Conservation (phyloP, 495 filamentous ascomycete genomes). For the Daldinia caldariorum region DNA sequence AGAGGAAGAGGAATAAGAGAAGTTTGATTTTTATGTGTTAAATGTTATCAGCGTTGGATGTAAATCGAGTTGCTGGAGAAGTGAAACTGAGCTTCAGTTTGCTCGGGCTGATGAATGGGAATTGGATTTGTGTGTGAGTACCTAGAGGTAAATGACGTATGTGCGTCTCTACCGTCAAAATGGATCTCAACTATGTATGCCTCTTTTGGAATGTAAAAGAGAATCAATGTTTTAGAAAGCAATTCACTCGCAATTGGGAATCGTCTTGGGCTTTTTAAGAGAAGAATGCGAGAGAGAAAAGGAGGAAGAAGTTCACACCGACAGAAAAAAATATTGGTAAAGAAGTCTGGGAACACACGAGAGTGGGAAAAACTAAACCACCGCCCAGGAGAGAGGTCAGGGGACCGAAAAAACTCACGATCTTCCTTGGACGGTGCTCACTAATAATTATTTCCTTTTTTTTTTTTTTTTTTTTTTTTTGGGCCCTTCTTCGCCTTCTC, state of each 20-base stretch:
- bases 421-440: slow-evolving; percentile 42
- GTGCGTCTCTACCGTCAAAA: slow-evolving; percentile 27
- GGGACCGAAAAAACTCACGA: slow-evolving; percentile 50
- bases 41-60: slow-evolving; percentile 10
- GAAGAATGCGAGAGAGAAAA: slow-evolving; percentile 20
- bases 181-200: slow-evolving; percentile 42
- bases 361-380: slow-evolving; percentile 43
- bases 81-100: slow-evolving; percentile 32
- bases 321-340: slow-evolving; percentile 24
- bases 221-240: slow-evolving; percentile 23
- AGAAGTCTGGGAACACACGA: slow-evolving; percentile 28
- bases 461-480: slow-evolving; percentile 11
- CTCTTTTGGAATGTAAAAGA: slow-evolving; percentile 23
- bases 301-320: slow-evolving; percentile 20
- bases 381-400: slow-evolving; percentile 37
- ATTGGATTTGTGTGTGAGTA: slow-evolving; percentile 27
- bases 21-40: slow-evolving; percentile 11
- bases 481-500: slow-evolving; percentile 16
- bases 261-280: slow-evolving; percentile 17
- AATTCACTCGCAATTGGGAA: slow-evolving; percentile 8
- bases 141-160: slow-evolving; percentile 45
- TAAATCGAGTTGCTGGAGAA: slow-evolving; percentile 2
- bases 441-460: slow-evolving; percentile 34
- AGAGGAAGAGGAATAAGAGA: background rate
- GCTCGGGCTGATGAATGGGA: slow-evolving; percentile 21